Evolutionary conservation across 495 filamentous ascomycete genomes (phyloP), one percentile per base, ranked within the genome.

Genomic region (Lindgomyces ingoldianus): DNA sequence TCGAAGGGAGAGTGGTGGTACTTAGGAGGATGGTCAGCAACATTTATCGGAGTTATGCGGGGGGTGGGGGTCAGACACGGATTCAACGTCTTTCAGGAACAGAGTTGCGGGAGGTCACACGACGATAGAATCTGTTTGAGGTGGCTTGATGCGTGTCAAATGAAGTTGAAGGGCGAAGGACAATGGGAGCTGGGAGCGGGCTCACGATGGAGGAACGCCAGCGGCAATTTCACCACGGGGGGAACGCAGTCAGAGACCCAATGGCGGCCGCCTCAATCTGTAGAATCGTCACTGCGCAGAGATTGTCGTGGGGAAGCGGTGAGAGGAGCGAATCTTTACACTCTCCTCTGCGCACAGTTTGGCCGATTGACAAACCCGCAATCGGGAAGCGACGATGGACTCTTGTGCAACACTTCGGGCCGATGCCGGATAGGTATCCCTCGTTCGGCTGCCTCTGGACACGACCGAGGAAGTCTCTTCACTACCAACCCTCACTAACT

Each of bases 101-200:
- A 14, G 33, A 6, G 33, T 39, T 14, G 33, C 6, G 33, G 33
- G 6, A 39, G 60, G 60, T 64, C 60, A 64, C 60, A 64, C 60
- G 60, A 64, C 48, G 49, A 49, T 46, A 26, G 55, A 39, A 39
- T 6, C 33, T 39, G 33, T 39, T 39, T 39, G 33, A 39, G 33
- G 33, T 39, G 33, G 33, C 6, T 14, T 6, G 33, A 14, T 14
- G 33, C 14, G n/a, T 39, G 33, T 39, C 33, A 14, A 39, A 39
- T 39, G 33, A 59, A 11, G 42, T 4, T 25, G 29, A 51, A 25
- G 25, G 45, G n/a, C 22, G 46, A 29, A 42, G 47, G 47, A 33
- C 18, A 26, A 24, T 24, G 44, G 29, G 16, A 33, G 6, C 44
- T 8, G 8, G 4, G 4, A 24, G 8, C 8, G 11, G 9, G 49